These are phyloP conservation scores for Castanea crenata DNA, from an alignment of 306 rosid species.

Conservation along the genomic window DNA sequence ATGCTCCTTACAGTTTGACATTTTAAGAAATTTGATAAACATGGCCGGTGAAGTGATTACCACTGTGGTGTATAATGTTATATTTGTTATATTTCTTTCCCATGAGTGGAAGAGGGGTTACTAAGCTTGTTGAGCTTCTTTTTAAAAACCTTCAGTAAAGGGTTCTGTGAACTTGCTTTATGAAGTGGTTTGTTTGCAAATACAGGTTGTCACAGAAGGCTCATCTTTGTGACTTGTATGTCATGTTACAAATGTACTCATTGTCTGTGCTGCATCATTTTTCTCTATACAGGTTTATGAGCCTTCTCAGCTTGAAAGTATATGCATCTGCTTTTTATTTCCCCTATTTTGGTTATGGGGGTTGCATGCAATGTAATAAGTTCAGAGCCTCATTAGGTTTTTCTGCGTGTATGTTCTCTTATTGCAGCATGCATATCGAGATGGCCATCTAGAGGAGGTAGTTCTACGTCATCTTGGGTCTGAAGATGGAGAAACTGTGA, in stretches of 20 bases:
- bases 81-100: neutral
- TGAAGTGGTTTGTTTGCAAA: neutral
- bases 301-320: neutral
- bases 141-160: neutral
- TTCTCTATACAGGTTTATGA: neutral
- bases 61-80: neutral
- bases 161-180: neutral
- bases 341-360: neutral
- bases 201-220: neutral
- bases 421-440: slow-evolving; percentile 82
- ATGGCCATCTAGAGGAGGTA: slow-evolving; percentile 81
- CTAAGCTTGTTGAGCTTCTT: neutral
- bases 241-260: neutral
- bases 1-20: neutral
- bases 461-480: slow-evolving; percentile 83
- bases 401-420: slow-evolving; percentile 21
- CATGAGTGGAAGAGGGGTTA: neutral
- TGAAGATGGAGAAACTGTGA: slow-evolving; percentile 75
- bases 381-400: slow-evolving; percentile 8
- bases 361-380: neutral
- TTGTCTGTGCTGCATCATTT: neutral
- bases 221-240: neutral
- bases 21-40: neutral
- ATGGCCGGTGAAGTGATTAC: neutral
- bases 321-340: slow-evolving; percentile 20